Base-by-base conservation (phyloP, 768 basidiomycete species). In the Russula virescens region DNA sequence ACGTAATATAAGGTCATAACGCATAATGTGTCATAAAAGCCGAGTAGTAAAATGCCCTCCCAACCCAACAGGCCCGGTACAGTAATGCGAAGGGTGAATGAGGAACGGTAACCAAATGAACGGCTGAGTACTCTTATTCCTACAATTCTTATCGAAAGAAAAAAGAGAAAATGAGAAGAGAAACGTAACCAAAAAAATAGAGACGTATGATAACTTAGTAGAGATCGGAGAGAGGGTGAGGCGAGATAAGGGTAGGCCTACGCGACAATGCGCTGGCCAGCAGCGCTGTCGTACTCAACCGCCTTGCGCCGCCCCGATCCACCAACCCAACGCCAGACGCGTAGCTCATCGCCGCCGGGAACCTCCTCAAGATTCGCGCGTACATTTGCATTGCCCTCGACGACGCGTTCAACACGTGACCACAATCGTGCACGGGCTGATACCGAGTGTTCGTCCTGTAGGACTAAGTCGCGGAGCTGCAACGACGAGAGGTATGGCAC, bases 321-420 rank as follows among this genome's bases (percentile, higher is more conserved):
- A n/a, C 93, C 93, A 34, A 92, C 83, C 94, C 94, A 96, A 61
- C 88, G 77, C 94, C 94, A 96, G 60, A 93, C 93, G 66, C 91
- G 83, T 75, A 86, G 80, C 75, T 93, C 91, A 73, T 95, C 92
- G 13, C 94, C 93, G 67, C 88, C 88, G 63, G 79, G 80, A 51
- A 90, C 82, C 73, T 96, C 94, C 73, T 90, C 89, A 56, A 92
- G 76, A 71, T 88, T 89, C 34, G 84, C 86, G 64, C 91, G 83
- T 47, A 97, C 90, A 73, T 97, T 97, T 34, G 91, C 83, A 76
- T 97, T 97, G 58, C 86, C 83, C 74, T 95, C 94, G 4, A 97
- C 93, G 54, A 94, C 77, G 57, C 80, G 82, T 72, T 92, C 91
- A 53, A 97, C 94, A 66, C 82, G 80, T 62, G 84, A 79, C 94